Percentiles rank a stretch among this genome's conserved stretches.
These are phyloP conservation scores for Inga leiocalycina DNA, from an alignment of 306 rosid genomes.

Conservation along the genomic window DNA sequence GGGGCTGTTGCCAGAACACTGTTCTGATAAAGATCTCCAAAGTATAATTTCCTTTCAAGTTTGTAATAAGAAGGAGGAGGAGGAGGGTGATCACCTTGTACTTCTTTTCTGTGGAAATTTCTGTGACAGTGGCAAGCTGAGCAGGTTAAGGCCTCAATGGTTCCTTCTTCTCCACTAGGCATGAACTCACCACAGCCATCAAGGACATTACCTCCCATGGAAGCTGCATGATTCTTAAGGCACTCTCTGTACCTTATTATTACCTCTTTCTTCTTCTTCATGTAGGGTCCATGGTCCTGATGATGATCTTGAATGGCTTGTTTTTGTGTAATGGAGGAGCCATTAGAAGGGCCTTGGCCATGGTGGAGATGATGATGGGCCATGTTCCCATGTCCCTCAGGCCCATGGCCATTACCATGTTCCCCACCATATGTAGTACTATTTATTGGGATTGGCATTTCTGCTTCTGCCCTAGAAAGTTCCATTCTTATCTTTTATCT, in stretches of 20 bases:
- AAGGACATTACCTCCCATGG: slow-evolving; percentile 88
- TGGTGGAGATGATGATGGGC: slow-evolving; percentile 34
- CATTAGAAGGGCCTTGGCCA: slow-evolving; percentile 43
- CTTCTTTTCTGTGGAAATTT: slow-evolving; percentile 86
- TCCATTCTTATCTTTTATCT: slow-evolving; percentile 44
- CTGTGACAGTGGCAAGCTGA: slow-evolving; percentile 91
- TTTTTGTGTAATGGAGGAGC: slow-evolving; percentile 34
- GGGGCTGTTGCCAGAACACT: neutral
- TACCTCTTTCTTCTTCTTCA: slow-evolving; percentile 21
- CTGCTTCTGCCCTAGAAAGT: slow-evolving; percentile 51
- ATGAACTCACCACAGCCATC: slow-evolving; percentile 97
- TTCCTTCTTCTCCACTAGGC: slow-evolving; percentile 86
- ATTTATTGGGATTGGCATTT: slow-evolving; percentile 62
- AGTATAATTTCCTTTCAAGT: slow-evolving; percentile 45
- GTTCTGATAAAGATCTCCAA: slow-evolving; percentile 31
- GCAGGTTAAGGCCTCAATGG: slow-evolving; percentile 77
- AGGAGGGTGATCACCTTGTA: slow-evolving; percentile 44
- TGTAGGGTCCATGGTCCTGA: slow-evolving; percentile 35
- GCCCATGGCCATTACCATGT: slow-evolving; percentile 42
- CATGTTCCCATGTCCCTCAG: slow-evolving; percentile 41
- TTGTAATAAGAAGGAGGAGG: slow-evolving; percentile 33
- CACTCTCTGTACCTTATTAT: slow-evolving; percentile 70
- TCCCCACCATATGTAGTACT: slow-evolving; percentile 36
- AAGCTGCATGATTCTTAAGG: slow-evolving; percentile 88
- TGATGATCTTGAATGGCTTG: slow-evolving; percentile 7